Evolutionary conservation across 129 eudicot genomes (phyloP), one percentile per base, ranked within the genome.

Genomic region (Pittosporum tobira): DNA sequence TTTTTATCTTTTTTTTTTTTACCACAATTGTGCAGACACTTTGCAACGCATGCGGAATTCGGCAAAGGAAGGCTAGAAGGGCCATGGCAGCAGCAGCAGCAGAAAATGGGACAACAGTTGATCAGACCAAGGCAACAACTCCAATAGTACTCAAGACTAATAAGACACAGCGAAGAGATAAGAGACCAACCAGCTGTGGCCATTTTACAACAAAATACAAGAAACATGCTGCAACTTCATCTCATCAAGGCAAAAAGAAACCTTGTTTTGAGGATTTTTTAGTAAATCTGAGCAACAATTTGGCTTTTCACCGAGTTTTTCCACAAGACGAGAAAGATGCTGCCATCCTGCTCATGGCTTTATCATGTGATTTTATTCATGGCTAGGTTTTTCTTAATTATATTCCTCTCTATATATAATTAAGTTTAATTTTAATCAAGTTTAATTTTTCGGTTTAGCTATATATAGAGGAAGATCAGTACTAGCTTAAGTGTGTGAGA

Each of bases 1-100:
- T 12, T 19, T 16, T 3, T 57, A n/a, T 64, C 25, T 57, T 61
- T 10, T 47, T 24, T 67, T 31, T 19, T 47, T 20, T 59, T 27
- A 23, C 29, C 37, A 55, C 45, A 59, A 44, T 25, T 64, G 3
- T 42, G 19, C 67, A 87, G 96, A 79, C 96, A 3, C 93, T 87
- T 61, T 87, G 96, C 74, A 87, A 87, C 58, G 96, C 96, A 63
- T 87, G 96, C 51, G 96, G 96, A 61, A 87, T 87, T 68, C 75
- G 96, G 57, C 96, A 87, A 70, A 76, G 96, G 10, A 87, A 87
- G 73, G 94, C 94, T 11, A 77, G 96, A 43, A 69, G 85, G 55
- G 93, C 96, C 43, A 64, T 80, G 94, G 93, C 81, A 1, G 76
- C 67, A 0, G 80, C 87, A 9, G 83, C 79, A 1, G 74, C 70